These are phyloP conservation scores for Coniferiporia sulphurascens DNA, from an alignment of 1,284 basidiomycete species.

Conservation along the genomic window DNA sequence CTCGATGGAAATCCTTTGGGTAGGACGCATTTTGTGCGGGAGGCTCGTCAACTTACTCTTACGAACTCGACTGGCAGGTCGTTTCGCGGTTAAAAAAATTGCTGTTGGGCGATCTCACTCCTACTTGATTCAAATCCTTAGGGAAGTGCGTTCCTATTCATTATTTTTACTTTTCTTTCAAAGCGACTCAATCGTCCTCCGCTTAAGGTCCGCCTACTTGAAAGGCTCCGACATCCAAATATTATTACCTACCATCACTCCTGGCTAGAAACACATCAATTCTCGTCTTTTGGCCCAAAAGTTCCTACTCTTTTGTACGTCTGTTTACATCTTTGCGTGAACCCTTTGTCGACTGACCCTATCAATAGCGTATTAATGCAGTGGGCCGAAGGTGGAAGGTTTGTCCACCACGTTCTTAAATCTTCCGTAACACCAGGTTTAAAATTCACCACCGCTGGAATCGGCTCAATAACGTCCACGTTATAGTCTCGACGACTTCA, in stretches of 20 bases:
- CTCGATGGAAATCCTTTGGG: conserved; percentile 76
- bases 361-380: conserved; percentile 78
- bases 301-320: conserved; percentile 76
- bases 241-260: conserved; percentile 94
- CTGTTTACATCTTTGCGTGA: conserved; percentile 23
- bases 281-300: conserved; percentile 80
- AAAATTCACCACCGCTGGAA: too few species aligned
- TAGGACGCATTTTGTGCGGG: conserved; percentile 25
- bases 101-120: conserved; percentile 85
- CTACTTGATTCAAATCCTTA: conserved; percentile 77
- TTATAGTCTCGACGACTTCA: conserved; percentile 78
- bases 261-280: conserved; percentile 84
- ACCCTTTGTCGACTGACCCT: conserved; percentile 5
- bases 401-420: not conserved
- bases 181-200: too few species aligned
- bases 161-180: too few species aligned
- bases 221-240: conserved; percentile 85
- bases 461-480: too few species aligned
- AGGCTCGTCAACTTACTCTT: not conserved
- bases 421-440: not conserved
- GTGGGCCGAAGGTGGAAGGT: conserved; percentile 85
- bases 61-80: conserved; percentile 38
- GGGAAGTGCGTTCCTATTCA: conserved; percentile 51
- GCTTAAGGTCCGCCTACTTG: conserved; percentile 69
- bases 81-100: conserved; percentile 94